Conservation (phyloP, 192 early-diverging fungal genomes). For the Bifiguratus adelaidae region DNA sequence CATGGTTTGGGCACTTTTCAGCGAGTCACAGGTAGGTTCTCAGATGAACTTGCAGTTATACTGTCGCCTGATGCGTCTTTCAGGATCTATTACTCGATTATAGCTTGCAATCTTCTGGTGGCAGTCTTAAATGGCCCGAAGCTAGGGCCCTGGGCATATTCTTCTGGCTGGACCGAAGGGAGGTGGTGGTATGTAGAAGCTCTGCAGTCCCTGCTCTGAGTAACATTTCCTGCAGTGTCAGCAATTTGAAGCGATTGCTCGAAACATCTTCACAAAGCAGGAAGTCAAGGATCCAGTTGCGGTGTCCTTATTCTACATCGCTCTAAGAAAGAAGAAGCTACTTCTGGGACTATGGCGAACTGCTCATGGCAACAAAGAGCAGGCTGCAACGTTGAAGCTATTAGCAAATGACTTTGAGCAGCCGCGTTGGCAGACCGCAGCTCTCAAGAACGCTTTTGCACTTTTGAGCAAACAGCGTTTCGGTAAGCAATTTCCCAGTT, state of each 20-base stretch:
- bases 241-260: slow-evolving; percentile 78
- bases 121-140: slow-evolving; percentile 68
- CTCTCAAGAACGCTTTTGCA: slow-evolving; percentile 98
- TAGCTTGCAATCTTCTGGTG: slow-evolving; percentile 31
- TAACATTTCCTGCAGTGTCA: slow-evolving; percentile 21
- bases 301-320: slow-evolving; percentile 84
- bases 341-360: slow-evolving; percentile 86
- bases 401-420: slow-evolving; percentile 87
- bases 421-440: slow-evolving; percentile 85
- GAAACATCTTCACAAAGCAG: slow-evolving; percentile 70
- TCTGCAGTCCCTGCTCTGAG: neutral
- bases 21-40: slow-evolving; percentile 72
- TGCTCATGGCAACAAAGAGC: slow-evolving; percentile 72
- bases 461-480: slow-evolving; percentile 90
- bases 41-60: too few species aligned
- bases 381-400: slow-evolving; percentile 82
- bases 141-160: slow-evolving; percentile 76
- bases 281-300: slow-evolving; percentile 77
- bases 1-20: slow-evolving; percentile 76
- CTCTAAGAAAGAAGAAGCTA: slow-evolving; percentile 82
- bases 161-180: slow-evolving; percentile 74
- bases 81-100: slow-evolving; percentile 58
- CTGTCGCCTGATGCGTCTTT: too few species aligned
- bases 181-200: slow-evolving; percentile 43
- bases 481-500: slow-evolving; percentile 29